Conservation (phyloP, 257 asterid species). For the Ajuga chamaepitys region DNA sequence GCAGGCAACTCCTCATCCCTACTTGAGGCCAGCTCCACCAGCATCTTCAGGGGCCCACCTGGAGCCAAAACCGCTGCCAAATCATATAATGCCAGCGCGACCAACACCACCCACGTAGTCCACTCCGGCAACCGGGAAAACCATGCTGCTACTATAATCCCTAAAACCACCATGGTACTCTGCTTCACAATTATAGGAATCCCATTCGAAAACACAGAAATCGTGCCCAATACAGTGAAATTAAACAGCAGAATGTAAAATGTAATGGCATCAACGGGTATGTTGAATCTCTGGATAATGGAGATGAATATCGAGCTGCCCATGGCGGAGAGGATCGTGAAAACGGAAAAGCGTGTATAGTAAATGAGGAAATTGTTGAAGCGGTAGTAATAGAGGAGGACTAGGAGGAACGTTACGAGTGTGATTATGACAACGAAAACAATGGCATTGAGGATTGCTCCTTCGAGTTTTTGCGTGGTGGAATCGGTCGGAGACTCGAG, state of each 20-base stretch:
- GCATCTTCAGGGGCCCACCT: constrained; percentile 84
- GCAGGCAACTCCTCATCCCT: constrained; percentile 92
- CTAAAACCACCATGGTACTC: constrained; percentile 66
- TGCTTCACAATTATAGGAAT: constrained; percentile 78
- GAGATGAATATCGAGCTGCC: constrained; percentile 76
- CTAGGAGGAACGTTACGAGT: constrained; percentile 66
- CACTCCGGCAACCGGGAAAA: constrained; percentile 87
- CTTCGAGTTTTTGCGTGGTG: constrained; percentile 68
- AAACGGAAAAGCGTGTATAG: constrained; percentile 82
- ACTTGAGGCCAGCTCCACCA: constrained; percentile 85
- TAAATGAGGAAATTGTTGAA: constrained; percentile 68
- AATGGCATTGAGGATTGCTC: constrained; percentile 66
- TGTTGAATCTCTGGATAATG: constrained; percentile 49
- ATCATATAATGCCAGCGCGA: constrained; percentile 85
- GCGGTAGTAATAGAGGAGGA: constrained; percentile 81
- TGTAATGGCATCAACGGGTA: constrained; percentile 73
- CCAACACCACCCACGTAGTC: constrained; percentile 92
- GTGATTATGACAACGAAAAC: constrained; percentile 71
- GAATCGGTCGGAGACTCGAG: constrained; percentile 72
- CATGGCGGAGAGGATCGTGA: constrained; percentile 61
- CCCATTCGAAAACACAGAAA: constrained; percentile 68
- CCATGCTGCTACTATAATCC: constrained; percentile 91
- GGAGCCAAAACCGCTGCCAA: constrained; percentile 88
- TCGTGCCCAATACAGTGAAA: constrained; percentile 63
- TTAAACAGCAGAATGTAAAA: constrained; percentile 51